Conservation (phyloP, 768 basidiomycete species). For the Coprinellus micaceus region DNA sequence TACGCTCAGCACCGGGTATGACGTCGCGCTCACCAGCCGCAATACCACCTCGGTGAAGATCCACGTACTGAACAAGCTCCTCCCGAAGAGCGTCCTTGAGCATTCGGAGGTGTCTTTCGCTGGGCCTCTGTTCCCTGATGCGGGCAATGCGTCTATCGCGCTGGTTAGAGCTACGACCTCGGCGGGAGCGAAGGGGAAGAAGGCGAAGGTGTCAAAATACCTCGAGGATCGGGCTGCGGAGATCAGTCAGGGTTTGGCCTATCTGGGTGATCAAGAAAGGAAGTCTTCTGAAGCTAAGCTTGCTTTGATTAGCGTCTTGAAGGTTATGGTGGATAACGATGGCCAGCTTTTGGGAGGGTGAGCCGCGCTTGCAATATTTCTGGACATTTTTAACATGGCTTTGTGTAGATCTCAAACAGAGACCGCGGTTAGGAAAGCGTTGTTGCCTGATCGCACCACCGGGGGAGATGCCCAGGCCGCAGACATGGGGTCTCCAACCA, state of each 20-base stretch:
- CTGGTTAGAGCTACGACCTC: conserved; percentile 68
- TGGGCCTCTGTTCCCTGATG: conserved; percentile 83
- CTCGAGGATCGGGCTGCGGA: conserved; percentile 73
- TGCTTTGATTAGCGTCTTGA: conserved; percentile 68
- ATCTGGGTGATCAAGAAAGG: conserved; percentile 53
- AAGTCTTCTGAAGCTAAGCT: conserved; percentile 73
- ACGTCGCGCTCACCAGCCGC: conserved; percentile 70
- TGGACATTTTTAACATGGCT: no score
- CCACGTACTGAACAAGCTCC: conserved; percentile 60
- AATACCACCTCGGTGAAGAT: conserved; percentile 69
- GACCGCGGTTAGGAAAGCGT: conserved; percentile 64
- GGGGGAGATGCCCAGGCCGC: conserved; percentile 24
- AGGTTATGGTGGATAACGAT: conserved; percentile 83
- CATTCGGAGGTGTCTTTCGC: conserved; percentile 62
- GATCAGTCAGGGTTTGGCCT: conserved; percentile 71
- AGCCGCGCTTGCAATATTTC: no score
- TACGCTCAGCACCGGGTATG: conserved; percentile 67
- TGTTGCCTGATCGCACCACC: conserved; percentile 55
- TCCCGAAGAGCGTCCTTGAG: conserved; percentile 63
- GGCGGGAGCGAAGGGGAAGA: conserved; percentile 76
- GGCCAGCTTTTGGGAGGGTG: conserved; percentile 86
- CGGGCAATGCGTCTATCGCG: conserved; percentile 57
- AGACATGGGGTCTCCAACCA: conserved; percentile 14
- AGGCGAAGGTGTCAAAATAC: conserved; percentile 72
- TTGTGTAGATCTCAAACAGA: conserved; percentile 70